phyloP scores from a whole-genome alignment of 352 stramenopile genomes.

The Globisporangium canariense region DNA sequence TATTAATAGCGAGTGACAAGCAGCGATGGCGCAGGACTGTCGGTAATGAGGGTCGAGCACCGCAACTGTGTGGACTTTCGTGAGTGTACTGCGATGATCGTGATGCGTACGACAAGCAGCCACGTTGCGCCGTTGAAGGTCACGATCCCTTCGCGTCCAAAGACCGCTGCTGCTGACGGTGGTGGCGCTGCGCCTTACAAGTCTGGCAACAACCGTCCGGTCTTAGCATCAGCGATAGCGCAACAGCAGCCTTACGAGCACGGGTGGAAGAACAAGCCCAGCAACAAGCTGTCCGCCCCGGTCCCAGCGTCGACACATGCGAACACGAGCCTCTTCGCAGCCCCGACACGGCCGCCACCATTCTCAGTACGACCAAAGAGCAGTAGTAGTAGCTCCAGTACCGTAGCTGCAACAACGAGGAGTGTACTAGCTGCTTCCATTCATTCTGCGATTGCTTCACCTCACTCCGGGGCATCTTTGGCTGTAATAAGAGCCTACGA shows the following conservation, averaged over 20 bases:
- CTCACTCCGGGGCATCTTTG: background rate
- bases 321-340: background rate
- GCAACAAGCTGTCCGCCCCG: background rate
- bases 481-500: background rate
- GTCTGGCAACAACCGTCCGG: background rate
- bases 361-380: slow-evolving; percentile 5
- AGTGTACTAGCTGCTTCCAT: background rate
- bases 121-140: slow-evolving; percentile 22
- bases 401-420: background rate
- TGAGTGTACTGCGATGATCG: background rate
- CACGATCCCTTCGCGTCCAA: slow-evolving; percentile 23
- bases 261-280: background rate
- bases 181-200: background rate
- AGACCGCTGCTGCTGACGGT: slow-evolving; percentile 14
- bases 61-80: background rate
- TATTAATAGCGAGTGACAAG: too few relatives aligned
- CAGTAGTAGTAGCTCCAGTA: too few relatives aligned
- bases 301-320: background rate
- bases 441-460: background rate
- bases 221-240: background rate
- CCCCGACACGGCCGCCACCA: background rate
- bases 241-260: background rate
- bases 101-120: background rate
- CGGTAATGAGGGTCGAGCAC: too few relatives aligned
- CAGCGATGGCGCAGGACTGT: background rate